Base-by-base conservation (phyloP, 164 flowering plant genomes). In the Vitis cinerea region DNA sequence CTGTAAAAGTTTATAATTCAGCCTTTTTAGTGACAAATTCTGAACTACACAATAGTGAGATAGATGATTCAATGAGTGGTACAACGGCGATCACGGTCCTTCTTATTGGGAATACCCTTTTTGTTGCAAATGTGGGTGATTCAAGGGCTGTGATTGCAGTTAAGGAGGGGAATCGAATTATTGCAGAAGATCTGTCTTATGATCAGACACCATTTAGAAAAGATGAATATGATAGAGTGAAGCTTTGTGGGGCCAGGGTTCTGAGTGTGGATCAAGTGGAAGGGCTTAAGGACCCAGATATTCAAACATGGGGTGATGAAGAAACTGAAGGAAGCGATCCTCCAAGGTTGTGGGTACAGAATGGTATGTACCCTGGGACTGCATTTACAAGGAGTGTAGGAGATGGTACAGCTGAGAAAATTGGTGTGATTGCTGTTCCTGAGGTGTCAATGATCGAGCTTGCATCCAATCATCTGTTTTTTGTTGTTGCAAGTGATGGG, bases 321-420 rank as follows among this genome's bases (percentile, higher is more conserved):
- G 98, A 93, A 71, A 82, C 74, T 60, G 86, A 86, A 27, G 90
- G 91, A 0, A 81, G 84, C 56, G 99, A 96, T 83, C 99, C 99
- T 16, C 99, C 99, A 6, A 89, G 99, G 81, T 69, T 96, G 72
- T 96, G 99, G 99, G 91, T 91, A 11, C 93, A 83, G 68, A 74
- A 91, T 82, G 95, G 85, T 52, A 84, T 86, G 92, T 89, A 87
- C 67, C 98, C 98, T 8, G 99, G 98, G 15, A 90, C 99, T 48
- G 98, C 99, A 23, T 91, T 96, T 80, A 89, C 98, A 14, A 83
- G 99, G 77, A 96, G 98, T 74, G 80, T 96, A 10, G 99, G 99
- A 31, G 97, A 96, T 75, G 73, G 84, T 57, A 72, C 77, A 14
- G 97, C 97, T 29, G 97, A 96, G 84, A 89, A 74, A 60, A 95